Conservation (phyloP, 805 yeast species). For the Kluyveromyces wickerhamii region DNA sequence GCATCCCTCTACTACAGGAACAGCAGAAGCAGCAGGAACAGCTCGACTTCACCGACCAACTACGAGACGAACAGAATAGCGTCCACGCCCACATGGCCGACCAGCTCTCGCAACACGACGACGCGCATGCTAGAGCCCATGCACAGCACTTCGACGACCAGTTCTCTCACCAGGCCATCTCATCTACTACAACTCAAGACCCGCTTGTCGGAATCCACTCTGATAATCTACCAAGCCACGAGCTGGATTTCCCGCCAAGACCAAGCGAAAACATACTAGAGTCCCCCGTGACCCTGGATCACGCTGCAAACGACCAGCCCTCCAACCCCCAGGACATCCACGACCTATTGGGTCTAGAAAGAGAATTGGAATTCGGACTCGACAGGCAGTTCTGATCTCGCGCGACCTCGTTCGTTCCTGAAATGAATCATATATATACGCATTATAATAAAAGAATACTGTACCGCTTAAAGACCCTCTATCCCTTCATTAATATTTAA, state of each 20-base stretch:
- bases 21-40: slow-evolving; percentile 29
- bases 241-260: slow-evolving; percentile 49
- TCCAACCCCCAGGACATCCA: slow-evolving; percentile 18
- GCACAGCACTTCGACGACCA: slow-evolving; percentile 2
- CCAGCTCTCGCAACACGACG: slow-evolving; percentile 1
- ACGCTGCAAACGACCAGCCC: slow-evolving; percentile 6
- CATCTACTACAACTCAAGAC: slow-evolving; percentile 21
- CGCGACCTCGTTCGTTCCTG: too few species aligned
- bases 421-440: too few species aligned
- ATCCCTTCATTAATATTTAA: too few species aligned
- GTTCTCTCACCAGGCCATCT: slow-evolving; percentile 8
- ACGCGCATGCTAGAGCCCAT: not conserved
- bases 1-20: slow-evolving; percentile 62
- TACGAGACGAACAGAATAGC: slow-evolving; percentile 2
- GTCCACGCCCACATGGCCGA: slow-evolving; percentile 3
- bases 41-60: slow-evolving; percentile 6
- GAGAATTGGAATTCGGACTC: slow-evolving; percentile 59
- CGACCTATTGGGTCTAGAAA: slow-evolving; percentile 43
- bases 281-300: slow-evolving; percentile 15
- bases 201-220: slow-evolving; percentile 42
- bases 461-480: too few species aligned
- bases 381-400: slow-evolving; percentile 41
- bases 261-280: slow-evolving; percentile 45
- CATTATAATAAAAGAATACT: too few species aligned
- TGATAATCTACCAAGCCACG: slow-evolving; percentile 30